A percentile compares a stretch with the other conserved stretches of the same genome.
Evolutionary conservation across 176 grass and related monocot species (phyloP).

Genomic region (Bonia amplexicaulis): DNA sequence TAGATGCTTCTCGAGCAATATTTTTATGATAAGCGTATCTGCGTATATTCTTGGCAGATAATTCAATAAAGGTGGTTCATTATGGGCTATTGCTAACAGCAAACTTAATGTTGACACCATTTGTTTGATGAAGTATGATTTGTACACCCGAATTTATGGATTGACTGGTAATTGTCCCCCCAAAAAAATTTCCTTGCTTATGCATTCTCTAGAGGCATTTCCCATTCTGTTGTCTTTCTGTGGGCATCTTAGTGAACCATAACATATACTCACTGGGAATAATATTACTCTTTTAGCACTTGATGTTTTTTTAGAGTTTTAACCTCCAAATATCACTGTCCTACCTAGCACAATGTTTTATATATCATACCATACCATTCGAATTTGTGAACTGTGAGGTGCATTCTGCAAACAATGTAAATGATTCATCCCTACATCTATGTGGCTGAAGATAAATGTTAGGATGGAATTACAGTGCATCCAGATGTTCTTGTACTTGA

Average conservation of each 20-base stretch:
- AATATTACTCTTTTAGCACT: neutral
- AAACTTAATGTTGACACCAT: no score
- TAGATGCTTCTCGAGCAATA: neutral
- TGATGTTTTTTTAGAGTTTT: neutral
- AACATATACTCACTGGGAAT: neutral
- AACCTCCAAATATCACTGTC: no score
- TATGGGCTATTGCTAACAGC: neutral
- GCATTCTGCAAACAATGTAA: neutral
- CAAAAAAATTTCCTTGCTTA: neutral
- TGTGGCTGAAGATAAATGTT: neutral
- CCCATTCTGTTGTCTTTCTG: neutral
- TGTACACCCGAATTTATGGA: neutral
- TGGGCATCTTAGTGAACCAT: neutral
- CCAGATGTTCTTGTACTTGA: neutral
- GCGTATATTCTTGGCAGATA: neutral
- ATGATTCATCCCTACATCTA: neutral
- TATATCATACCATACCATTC: neutral
- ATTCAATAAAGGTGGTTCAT: neutral
- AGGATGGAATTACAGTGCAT: neutral
- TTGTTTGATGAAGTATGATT: no score
- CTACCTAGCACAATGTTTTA: neutral
- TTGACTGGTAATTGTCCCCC: neutral
- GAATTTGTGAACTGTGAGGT: neutral
- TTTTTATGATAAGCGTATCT: neutral
- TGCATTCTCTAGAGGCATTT: neutral